Evolutionary conservation across 257 asterid species (phyloP).

Genomic region (Scutellaria minor): DNA sequence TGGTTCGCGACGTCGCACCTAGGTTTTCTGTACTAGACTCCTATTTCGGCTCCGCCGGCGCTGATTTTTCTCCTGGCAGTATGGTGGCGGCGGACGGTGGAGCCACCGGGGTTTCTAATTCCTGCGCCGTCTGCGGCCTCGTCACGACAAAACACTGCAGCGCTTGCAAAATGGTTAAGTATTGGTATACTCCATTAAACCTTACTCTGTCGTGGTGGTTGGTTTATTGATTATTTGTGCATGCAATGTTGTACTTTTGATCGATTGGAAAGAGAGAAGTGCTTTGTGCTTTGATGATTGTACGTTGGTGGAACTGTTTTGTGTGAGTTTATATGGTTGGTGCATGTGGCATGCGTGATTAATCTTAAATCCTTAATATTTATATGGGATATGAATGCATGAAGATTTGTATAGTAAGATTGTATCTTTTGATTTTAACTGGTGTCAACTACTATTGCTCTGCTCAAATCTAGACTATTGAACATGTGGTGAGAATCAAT

Average conservation of each 20-base stretch:
- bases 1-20: constrained; percentile 64
- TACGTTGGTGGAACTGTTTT: neutral
- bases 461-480: neutral
- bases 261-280: neutral
- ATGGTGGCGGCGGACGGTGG: constrained; percentile 37
- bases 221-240: neutral
- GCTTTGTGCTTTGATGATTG: neutral
- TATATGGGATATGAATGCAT: neutral
- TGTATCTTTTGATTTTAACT: neutral
- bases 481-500: constrained; percentile 18
- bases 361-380: neutral
- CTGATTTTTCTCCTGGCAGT: constrained; percentile 36
- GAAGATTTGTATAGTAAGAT: neutral
- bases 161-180: constrained; percentile 60
- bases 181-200: constrained; percentile 51
- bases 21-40: constrained; percentile 65
- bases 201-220: neutral
- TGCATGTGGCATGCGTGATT: constrained; percentile 17
- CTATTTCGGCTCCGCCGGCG: constrained; percentile 44
- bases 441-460: neutral
- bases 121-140: constrained; percentile 61
- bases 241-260: neutral
- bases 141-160: constrained; percentile 49
- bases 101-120: constrained; percentile 34
- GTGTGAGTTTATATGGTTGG: neutral